Evolutionary conservation across 164 flowering plant species (phyloP).

Genomic region (Chimonanthus salicifolius): DNA sequence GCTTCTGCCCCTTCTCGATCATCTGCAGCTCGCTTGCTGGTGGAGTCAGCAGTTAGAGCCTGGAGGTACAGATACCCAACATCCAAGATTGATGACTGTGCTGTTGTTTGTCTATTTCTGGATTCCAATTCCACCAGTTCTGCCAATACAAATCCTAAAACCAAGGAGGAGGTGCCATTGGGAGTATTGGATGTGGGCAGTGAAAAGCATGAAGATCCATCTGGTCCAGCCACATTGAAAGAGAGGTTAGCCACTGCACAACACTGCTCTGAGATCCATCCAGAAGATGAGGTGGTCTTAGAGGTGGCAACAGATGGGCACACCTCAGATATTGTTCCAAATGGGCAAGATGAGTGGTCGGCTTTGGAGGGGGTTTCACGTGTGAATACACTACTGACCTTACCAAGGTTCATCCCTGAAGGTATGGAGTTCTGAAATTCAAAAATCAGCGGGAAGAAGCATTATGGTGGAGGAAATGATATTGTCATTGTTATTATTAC

Average conservation of each 20-base stretch:
- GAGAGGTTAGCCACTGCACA: slow-evolving; percentile 42
- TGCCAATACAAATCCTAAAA: slow-evolving; percentile 25
- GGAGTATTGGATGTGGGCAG: slow-evolving; percentile 11
- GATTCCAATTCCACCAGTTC: slow-evolving; percentile 34
- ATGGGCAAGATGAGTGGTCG: slow-evolving; percentile 49
- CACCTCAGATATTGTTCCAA: not conserved
- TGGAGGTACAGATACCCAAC: slow-evolving; percentile 91
- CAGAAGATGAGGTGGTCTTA: slow-evolving; percentile 26
- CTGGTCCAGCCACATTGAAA: slow-evolving; percentile 19
- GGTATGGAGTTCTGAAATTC: slow-evolving; percentile 23
- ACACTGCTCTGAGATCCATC: slow-evolving; percentile 23
- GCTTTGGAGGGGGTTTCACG: slow-evolving; percentile 92
- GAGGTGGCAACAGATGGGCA: slow-evolving; percentile 1
- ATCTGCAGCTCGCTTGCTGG: slow-evolving; percentile 65
- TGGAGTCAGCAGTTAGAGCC: slow-evolving; percentile 80
- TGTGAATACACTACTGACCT: slow-evolving; percentile 68
- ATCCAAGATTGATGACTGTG: slow-evolving; percentile 95
- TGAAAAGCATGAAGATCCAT: slow-evolving; percentile 20
- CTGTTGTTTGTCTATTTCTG: slow-evolving; percentile 90
- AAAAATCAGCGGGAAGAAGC: slow-evolving; percentile 14
- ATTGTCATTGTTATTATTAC: slow-evolving; percentile 4
- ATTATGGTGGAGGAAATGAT: not conserved
- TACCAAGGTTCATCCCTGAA: slow-evolving; percentile 68
- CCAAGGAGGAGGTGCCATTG: slow-evolving; percentile 18
- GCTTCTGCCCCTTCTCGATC: slow-evolving; percentile 59